Conservation (phyloP, 1,284 basidiomycete species). For the Fomitopsis palustris region DNA sequence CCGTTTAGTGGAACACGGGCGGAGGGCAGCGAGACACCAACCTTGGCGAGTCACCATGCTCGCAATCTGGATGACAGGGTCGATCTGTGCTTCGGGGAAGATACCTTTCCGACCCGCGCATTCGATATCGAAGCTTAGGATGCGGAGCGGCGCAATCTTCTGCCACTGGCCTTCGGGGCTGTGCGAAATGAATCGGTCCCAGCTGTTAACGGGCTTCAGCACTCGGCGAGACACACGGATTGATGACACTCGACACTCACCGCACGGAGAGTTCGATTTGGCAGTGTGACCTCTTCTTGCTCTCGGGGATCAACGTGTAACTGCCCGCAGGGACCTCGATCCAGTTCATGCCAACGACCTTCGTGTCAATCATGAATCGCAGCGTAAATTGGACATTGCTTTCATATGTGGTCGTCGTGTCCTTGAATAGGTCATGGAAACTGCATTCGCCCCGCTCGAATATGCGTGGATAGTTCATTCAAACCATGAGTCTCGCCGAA, state of each 20-base stretch:
- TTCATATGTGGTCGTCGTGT: conserved; percentile 71
- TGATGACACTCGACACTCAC: conserved; percentile 33
- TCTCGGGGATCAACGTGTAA: conserved; percentile 59
- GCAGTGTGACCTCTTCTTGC: conserved; percentile 72
- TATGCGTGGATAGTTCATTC: conserved; percentile 53
- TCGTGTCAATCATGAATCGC: conserved; percentile 95
- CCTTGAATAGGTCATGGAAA: conserved; percentile 68
- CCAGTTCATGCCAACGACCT: conserved; percentile 95
- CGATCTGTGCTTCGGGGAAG: conserved; percentile 84
- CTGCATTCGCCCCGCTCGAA: conserved; percentile 84
- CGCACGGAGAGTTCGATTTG: conserved; percentile 82
- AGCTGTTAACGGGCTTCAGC: conserved; percentile 42
- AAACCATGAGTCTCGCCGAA: conserved; percentile 12
- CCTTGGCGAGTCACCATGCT: conserved; percentile 97
- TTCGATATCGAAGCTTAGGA: conserved; percentile 96
- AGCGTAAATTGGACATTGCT: conserved; percentile 89
- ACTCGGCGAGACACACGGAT: background rate
- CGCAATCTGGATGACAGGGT: conserved; percentile 96
- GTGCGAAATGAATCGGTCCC: conserved; percentile 83
- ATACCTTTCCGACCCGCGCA: conserved; percentile 95
- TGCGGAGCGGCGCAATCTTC: conserved; percentile 84
- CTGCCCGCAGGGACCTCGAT: conserved; percentile 83
- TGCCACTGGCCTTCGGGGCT: conserved; percentile 88
- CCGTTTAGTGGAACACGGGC: background rate
- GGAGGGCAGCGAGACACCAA: conserved; percentile 27